Percentiles rank a stretch among this genome's conserved stretches.
Conservation (phyloP, 192 early-diverging fungal species). For the Phycomyces nitens region DNA sequence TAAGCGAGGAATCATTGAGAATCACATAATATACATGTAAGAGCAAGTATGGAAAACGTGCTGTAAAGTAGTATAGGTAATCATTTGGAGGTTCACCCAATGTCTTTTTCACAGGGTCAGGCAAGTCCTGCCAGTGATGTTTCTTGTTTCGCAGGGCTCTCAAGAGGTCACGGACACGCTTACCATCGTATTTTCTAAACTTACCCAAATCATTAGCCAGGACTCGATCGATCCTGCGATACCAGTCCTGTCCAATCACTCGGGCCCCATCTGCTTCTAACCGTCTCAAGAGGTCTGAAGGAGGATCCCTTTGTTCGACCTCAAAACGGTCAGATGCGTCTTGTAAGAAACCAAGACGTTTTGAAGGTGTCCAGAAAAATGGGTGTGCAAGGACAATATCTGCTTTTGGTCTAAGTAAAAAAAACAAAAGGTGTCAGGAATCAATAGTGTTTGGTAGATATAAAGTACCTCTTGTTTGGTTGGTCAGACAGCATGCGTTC, state of each 20-base stretch:
- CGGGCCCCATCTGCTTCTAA: constrained; percentile 60
- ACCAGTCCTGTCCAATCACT: constrained; percentile 76
- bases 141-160: constrained; percentile 95
- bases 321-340: constrained; percentile 95
- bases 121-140: constrained; percentile 95
- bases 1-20: constrained; percentile 54
- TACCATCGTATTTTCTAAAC: constrained; percentile 90
- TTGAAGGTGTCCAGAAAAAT: constrained; percentile 88
- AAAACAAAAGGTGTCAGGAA: too few species aligned
- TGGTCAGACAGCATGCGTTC: constrained; percentile 81
- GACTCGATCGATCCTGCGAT: constrained; percentile 63
- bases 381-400: constrained; percentile 81
- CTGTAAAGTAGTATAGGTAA: constrained; percentile 87
- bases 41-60: constrained; percentile 84
- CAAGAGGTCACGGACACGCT: constrained; percentile 79
- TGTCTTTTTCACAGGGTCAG: constrained; percentile 65
- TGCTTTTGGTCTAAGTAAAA: constrained; percentile 64
- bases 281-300: constrained; percentile 57
- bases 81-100: constrained; percentile 85
- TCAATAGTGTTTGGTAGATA: too few species aligned
- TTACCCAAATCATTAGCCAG: constrained; percentile 82
- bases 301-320: constrained; percentile 74
- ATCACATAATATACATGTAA: constrained; percentile 88
- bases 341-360: constrained; percentile 86
- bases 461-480: constrained; percentile 68